A percentile compares a stretch with the other conserved stretches of the same genome.
Evolutionary conservation across 164 flowering plant species (phyloP).

Genomic region (Berberis vulgaris): DNA sequence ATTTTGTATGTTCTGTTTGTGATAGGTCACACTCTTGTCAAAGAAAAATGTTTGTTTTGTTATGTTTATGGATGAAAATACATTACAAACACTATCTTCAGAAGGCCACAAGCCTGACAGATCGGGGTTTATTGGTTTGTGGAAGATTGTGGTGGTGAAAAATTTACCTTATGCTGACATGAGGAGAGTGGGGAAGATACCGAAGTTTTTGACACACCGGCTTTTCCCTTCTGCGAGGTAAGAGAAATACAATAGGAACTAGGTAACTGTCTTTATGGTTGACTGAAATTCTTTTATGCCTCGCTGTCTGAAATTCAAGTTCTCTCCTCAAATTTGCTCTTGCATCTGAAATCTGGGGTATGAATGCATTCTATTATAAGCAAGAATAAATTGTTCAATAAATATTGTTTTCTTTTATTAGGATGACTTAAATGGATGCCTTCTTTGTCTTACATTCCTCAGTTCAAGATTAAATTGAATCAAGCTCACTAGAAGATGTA

Average conservation of each 20-base stretch:
- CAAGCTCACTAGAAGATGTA: not conserved
- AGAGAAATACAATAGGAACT: conserved; percentile 2
- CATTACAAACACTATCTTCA: conserved; percentile 60
- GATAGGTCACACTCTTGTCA: conserved; percentile 77
- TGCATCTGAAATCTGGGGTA: not conserved
- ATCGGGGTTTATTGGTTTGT: conserved; percentile 74
- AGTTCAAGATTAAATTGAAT: not conserved
- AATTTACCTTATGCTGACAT: conserved; percentile 83
- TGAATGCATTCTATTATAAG: not conserved
- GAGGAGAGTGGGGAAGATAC: conserved; percentile 96
- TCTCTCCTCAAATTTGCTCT: not conserved
- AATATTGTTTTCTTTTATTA: no score
- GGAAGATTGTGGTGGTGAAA: conserved; percentile 90
- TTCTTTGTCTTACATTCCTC: not conserved
- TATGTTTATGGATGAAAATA: conserved; percentile 82
- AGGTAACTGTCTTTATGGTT: not conserved
- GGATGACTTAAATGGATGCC: not conserved
- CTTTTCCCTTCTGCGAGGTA: conserved; percentile 97
- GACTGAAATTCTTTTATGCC: not conserved
- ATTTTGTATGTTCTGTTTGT: conserved; percentile 4
- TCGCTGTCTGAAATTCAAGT: not conserved
- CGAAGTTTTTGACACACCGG: conserved; percentile 83
- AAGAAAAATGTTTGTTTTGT: conserved; percentile 96
- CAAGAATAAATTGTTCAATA: not conserved
- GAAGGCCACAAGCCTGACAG: conserved; percentile 74